Evolutionary conservation across 2,329 filamentous ascomycete genomes (phyloP).

Genomic region (Gaeumannomyces tritici): DNA sequence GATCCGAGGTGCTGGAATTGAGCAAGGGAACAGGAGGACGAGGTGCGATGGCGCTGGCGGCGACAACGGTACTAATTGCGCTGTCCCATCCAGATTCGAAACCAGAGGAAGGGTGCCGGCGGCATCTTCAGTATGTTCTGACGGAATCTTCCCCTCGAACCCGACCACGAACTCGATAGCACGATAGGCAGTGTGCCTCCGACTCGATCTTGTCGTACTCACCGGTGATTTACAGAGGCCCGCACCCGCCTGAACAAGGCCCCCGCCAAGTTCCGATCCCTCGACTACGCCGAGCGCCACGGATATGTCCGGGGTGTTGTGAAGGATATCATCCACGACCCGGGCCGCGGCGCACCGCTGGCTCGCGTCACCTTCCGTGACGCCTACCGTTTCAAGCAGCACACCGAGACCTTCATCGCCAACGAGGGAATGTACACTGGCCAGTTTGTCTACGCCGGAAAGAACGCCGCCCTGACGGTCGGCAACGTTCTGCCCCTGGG

Average conservation of each 20-base stretch:
- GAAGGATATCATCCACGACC: constrained; percentile 98
- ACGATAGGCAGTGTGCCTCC: background rate
- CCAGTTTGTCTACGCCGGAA: constrained; percentile 99
- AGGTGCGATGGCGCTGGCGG: background rate
- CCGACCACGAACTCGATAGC: background rate
- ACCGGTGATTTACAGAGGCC: background rate
- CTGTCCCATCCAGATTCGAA: constrained; percentile 39
- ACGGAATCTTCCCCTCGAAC: constrained; percentile 4
- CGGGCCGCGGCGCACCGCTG: constrained; percentile 94
- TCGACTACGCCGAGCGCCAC: constrained; percentile 95
- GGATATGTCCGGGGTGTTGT: constrained; percentile 96
- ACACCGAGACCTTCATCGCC: constrained; percentile 99
- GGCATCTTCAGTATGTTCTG: constrained; percentile 38
- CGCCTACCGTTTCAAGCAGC: constrained; percentile 96
- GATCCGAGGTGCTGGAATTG: background rate
- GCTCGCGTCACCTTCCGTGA: constrained; percentile 95
- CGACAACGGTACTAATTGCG: background rate
- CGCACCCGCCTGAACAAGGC: constrained; percentile 85
- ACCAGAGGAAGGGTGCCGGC: constrained; percentile 53
- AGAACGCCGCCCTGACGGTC: constrained; percentile 94
- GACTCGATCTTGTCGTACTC: background rate
- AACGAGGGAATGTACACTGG: constrained; percentile 99
- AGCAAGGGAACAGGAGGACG: background rate
- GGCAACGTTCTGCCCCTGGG: constrained; percentile 94
- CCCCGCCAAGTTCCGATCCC: constrained; percentile 83